A percentile compares a stretch with the other conserved stretches of the same genome.
phyloP scores from a whole-genome alignment of 1,284 basidiomycete genomes.

The Trametes pubescens region DNA sequence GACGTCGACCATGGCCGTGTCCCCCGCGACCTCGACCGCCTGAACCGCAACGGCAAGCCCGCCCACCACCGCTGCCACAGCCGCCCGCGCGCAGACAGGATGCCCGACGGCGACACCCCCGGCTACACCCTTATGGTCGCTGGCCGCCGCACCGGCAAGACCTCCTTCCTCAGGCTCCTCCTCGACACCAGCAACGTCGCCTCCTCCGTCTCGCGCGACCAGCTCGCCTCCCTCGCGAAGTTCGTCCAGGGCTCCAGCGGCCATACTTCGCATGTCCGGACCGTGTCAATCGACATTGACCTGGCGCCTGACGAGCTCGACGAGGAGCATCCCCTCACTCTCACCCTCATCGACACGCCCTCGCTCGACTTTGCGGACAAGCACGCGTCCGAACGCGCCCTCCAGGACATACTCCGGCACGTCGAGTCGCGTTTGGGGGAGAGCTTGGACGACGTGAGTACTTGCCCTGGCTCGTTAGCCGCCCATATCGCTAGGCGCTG shows the following conservation, averaged over 20 bases:
- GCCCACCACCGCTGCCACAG: slow-evolving; percentile 37
- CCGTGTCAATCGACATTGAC: slow-evolving; percentile 72
- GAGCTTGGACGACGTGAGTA: slow-evolving; percentile 73
- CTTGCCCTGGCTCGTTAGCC: slow-evolving; percentile 35
- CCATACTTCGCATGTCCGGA: slow-evolving; percentile 72
- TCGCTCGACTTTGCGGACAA: slow-evolving; percentile 76
- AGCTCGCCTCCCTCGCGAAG: slow-evolving; percentile 76
- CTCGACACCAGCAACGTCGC: slow-evolving; percentile 77
- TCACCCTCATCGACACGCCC: slow-evolving; percentile 82
- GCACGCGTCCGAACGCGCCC: slow-evolving; percentile 59
- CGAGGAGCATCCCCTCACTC: slow-evolving; percentile 56
- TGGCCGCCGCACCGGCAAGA: slow-evolving; percentile 79
- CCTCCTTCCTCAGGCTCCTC: slow-evolving; percentile 79
- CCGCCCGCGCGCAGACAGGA: slow-evolving; percentile 35
- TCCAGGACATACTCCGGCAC: slow-evolving; percentile 70
- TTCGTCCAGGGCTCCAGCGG: slow-evolving; percentile 76
- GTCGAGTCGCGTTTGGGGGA: slow-evolving; percentile 74
- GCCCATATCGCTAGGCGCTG: slow-evolving; percentile 22
- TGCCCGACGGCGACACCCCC: slow-evolving; percentile 36
- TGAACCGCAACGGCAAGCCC: slow-evolving; percentile 43
- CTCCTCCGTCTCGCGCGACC: slow-evolving; percentile 64
- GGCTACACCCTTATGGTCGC: slow-evolving; percentile 80
- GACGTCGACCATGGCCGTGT: slow-evolving; percentile 51
- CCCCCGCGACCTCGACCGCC: slow-evolving; percentile 32
- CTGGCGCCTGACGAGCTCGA: slow-evolving; percentile 50